These are phyloP conservation scores for Lagenaria siceraria DNA, from an alignment of 306 rosid species.

Conservation along the genomic window DNA sequence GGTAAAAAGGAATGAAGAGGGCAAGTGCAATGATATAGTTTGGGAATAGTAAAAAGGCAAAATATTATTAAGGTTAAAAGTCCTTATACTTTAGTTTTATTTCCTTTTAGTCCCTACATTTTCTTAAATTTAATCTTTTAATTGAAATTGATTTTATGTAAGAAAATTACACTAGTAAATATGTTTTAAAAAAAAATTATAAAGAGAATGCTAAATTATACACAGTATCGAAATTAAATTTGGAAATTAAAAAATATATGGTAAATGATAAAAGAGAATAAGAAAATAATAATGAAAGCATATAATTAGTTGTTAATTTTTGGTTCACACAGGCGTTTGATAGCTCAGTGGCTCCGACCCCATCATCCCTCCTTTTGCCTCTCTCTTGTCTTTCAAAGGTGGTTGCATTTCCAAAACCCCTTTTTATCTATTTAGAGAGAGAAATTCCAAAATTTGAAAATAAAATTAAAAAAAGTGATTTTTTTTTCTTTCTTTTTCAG, in stretches of 20 bases:
- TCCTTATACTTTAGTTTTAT: too few relatives aligned
- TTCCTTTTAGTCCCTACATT: too few relatives aligned
- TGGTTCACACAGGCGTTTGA: constrained; percentile 16
- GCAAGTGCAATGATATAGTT: neutral
- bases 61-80: neutral
- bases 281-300: neutral
- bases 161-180: too few relatives aligned
- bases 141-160: too few relatives aligned
- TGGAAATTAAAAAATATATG: too few relatives aligned
- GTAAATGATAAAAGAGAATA: neutral
- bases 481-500: neutral
- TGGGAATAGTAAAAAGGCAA: neutral
- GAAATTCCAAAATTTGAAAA: neutral
- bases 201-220: too few relatives aligned
- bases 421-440: neutral
- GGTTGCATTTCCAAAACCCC: constrained; percentile 11
- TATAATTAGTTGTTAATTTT: constrained; percentile 14
- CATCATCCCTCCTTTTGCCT: constrained; percentile 24
- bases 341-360: constrained; percentile 61
- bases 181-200: neutral
- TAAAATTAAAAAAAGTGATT: neutral
- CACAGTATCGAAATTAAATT: too few relatives aligned
- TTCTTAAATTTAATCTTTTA: too few relatives aligned
- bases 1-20: neutral
- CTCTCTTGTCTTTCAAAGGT: constrained; percentile 18